Evolutionary conservation across 805 yeast genomes (phyloP).

Genomic region (Candida railenensis): DNA sequence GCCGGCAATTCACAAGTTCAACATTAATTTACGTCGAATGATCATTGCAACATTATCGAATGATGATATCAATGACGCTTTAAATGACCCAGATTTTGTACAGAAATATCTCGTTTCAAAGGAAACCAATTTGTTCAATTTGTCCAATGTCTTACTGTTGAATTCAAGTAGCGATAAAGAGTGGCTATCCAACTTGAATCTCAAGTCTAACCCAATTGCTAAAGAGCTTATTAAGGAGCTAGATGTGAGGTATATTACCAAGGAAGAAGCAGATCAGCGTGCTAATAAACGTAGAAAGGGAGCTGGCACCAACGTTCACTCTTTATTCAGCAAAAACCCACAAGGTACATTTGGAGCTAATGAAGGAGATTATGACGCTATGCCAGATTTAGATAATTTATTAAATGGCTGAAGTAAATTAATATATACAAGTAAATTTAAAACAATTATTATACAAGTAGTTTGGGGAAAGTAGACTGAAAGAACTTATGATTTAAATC

Average conservation of each 20-base stretch:
- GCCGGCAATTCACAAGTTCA: slow-evolving; percentile 30
- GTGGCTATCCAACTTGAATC: slow-evolving; percentile 18
- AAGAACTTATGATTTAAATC: too few species aligned
- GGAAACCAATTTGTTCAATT: slow-evolving; percentile 30
- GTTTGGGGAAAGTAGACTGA: too few species aligned
- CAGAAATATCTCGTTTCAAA: slow-evolving; percentile 17
- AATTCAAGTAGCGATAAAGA: slow-evolving; percentile 12
- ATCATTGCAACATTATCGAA: slow-evolving; percentile 19
- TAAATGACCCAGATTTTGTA: slow-evolving; percentile 24
- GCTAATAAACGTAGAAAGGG: slow-evolving; percentile 8
- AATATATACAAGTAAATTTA: too few species aligned
- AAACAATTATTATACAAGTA: too few species aligned
- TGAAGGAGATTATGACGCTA: slow-evolving; percentile 23
- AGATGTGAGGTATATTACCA: slow-evolving; percentile 21
- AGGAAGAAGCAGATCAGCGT: slow-evolving; percentile 16
- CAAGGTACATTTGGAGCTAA: slow-evolving; percentile 12
- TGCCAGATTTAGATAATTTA: slow-evolving; percentile 22
- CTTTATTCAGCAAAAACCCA: slow-evolving; percentile 3
- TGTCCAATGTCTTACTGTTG: slow-evolving; percentile 23
- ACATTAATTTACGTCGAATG: slow-evolving; percentile 21
- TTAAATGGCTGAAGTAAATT: background rate
- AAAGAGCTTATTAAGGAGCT: slow-evolving; percentile 22
- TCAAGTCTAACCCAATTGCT: slow-evolving; percentile 10
- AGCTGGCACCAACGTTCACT: background rate
- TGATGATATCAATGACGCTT: slow-evolving; percentile 17